Percentiles rank a stretch among this genome's conserved stretches.
Conservation (phyloP, 768 basidiomycete species). For the Rhodosporidiobolus sp. region DNA sequence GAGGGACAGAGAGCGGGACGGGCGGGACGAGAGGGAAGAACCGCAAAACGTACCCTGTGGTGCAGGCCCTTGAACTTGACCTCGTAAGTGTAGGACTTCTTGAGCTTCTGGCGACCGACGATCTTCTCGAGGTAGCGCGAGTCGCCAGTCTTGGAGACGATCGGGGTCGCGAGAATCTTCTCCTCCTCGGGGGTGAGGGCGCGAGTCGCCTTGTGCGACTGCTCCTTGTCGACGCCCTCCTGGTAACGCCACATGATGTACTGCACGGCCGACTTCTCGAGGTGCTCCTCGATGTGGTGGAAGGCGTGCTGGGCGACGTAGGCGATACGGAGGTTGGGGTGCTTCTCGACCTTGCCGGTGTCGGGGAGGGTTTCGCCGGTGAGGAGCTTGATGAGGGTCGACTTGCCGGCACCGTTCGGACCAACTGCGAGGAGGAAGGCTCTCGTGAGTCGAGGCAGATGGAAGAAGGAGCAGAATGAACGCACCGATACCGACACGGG, state of each 20-base stretch:
- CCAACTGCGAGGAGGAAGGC: conserved; percentile 51
- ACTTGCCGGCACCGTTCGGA: conserved; percentile 94
- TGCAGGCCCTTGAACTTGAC: conserved; percentile 52
- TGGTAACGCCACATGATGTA: conserved; percentile 99
- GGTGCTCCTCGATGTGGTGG: conserved; percentile 85
- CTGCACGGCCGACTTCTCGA: conserved; percentile 92
- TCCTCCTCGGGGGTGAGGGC: conserved; percentile 85
- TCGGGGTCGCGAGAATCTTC: conserved; percentile 71
- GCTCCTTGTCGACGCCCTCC: conserved; percentile 93
- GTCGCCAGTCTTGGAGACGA: conserved; percentile 85
- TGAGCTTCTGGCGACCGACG: conserved; percentile 65
- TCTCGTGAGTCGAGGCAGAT: conserved; percentile 51
- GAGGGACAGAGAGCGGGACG: background rate
- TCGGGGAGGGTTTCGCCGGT: conserved; percentile 91
- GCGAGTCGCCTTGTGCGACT: conserved; percentile 86
- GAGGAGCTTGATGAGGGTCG: conserved; percentile 88
- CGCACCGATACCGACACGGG: conserved; percentile 82
- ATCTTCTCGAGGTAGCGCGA: conserved; percentile 77
- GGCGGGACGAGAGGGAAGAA: background rate
- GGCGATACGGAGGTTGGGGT: conserved; percentile 86
- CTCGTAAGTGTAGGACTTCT: conserved; percentile 92
- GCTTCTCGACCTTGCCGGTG: conserved; percentile 87
- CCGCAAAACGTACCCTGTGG: conserved; percentile 44
- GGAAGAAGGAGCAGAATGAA: background rate
- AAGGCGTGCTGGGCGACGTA: conserved; percentile 98